phyloP scores from a whole-genome alignment of 345 rosid species.

The Arabidopsis suecica region DNA sequence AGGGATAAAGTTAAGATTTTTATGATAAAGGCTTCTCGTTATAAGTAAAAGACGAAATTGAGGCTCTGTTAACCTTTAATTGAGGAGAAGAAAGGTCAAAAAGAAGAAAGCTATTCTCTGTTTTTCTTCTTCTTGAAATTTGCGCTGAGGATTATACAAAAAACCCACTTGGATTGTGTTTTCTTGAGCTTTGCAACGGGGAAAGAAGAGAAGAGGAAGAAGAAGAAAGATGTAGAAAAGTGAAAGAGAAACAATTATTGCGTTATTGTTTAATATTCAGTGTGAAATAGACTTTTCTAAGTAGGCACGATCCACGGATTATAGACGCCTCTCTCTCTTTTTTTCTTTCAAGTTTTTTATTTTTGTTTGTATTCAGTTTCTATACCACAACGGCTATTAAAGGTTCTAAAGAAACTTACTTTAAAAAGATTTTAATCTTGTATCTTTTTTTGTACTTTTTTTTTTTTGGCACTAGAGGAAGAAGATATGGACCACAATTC shows the following conservation, averaged over 20 bases:
- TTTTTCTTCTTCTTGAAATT: conserved; percentile 41
- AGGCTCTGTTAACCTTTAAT: conserved; percentile 31
- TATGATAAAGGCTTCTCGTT: conserved; percentile 21
- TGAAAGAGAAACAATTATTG: conserved; percentile 39
- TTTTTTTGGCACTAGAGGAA: conserved; percentile 3
- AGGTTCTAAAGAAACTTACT: conserved; percentile 31
- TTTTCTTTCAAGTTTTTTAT: conserved; percentile 8
- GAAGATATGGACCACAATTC: conserved; percentile 25
- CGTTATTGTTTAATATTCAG: conserved; percentile 22
- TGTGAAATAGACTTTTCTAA: conserved; percentile 46
- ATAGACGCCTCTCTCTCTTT: conserved; percentile 40
- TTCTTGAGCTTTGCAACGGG: conserved; percentile 40
- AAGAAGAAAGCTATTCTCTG: conserved; percentile 38
- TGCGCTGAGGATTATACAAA: conserved; percentile 25
- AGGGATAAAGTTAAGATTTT: conserved; percentile 28
- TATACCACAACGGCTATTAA: conserved; percentile 40
- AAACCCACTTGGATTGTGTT: conserved; percentile 12
- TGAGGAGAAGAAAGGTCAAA: conserved; percentile 24
- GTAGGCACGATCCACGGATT: conserved; percentile 42
- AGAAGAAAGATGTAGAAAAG: conserved; percentile 29
- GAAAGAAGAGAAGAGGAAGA: neutral
- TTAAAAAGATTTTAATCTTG: neutral
- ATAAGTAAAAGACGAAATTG: conserved; percentile 16
- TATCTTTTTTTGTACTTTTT: neutral
- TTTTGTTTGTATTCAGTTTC: conserved; percentile 37